Conservation (phyloP, 148 eudicot genomes). For the Rhododendron molle region DNA sequence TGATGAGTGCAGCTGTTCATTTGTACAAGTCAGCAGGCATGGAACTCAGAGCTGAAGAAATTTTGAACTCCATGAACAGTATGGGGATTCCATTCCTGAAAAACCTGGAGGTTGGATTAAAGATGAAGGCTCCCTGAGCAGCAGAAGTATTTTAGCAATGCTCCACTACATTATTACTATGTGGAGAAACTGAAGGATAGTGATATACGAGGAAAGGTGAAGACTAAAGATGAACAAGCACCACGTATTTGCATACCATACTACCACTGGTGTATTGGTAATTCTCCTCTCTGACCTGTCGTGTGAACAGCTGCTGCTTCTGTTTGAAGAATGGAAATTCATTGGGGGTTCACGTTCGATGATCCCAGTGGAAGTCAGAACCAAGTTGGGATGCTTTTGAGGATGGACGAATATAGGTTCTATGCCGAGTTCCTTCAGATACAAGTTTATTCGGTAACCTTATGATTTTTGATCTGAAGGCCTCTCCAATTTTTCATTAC, state of each 20-base stretch:
- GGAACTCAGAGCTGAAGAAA: constrained; percentile 33
- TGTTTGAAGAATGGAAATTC: background rate
- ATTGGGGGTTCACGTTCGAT: background rate
- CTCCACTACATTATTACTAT: background rate
- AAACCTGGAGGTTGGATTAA: constrained; percentile 48
- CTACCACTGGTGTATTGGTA: background rate
- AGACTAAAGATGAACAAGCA: background rate
- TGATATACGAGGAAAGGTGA: background rate
- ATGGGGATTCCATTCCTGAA: constrained; percentile 39
- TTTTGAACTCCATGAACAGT: constrained; percentile 40
- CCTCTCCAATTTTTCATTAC: no score
- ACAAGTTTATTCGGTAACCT: no score
- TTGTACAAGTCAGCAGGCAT: constrained; percentile 49
- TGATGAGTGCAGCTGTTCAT: constrained; percentile 69
- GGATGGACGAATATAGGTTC: no score
- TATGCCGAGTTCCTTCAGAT: no score
- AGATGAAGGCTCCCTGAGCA: constrained; percentile 10
- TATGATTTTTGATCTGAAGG: no score
- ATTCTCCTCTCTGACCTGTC: background rate
- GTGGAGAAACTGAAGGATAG: background rate
- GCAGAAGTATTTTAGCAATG: background rate
- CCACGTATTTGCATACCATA: background rate
- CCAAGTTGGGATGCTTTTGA: background rate
- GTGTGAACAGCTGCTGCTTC: background rate
- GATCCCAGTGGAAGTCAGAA: background rate